These are phyloP conservation scores for Blastocladiella emersonii DNA, from an alignment of 371 early-diverging fungal species.

Conservation along the genomic window DNA sequence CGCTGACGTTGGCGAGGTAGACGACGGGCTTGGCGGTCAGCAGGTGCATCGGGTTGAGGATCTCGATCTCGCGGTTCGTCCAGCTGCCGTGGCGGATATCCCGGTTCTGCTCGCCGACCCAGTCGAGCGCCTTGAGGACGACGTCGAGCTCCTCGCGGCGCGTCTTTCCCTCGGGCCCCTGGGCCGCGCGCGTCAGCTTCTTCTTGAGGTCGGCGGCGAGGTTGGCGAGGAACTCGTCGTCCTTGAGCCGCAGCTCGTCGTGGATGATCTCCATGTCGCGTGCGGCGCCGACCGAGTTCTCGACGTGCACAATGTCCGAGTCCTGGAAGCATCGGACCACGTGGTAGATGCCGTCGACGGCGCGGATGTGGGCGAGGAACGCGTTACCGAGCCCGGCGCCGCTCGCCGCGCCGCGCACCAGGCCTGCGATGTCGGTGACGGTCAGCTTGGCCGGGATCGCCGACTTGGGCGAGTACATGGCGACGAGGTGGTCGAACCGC, in stretches of 20 bases:
- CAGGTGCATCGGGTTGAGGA: slow-evolving; percentile 80
- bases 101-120: slow-evolving; percentile 57
- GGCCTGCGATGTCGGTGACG: slow-evolving; percentile 98
- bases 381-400: slow-evolving; percentile 87
- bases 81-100: slow-evolving; percentile 81
- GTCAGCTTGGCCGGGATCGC: slow-evolving; percentile 69
- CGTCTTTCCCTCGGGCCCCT: slow-evolving; percentile 60
- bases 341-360: slow-evolving; percentile 98
- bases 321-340: slow-evolving; percentile 86
- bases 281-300: slow-evolving; percentile 85
- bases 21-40: slow-evolving; percentile 97
- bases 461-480: slow-evolving; percentile 51
- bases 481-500: slow-evolving; percentile 78
- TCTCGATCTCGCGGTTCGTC: slow-evolving; percentile 80
- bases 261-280: slow-evolving; percentile 95
- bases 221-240: slow-evolving; percentile 72
- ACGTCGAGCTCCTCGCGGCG: slow-evolving; percentile 77
- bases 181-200: neutral
- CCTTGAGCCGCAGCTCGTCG: slow-evolving; percentile 91
- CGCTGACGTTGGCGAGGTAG: slow-evolving; percentile 88
- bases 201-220: slow-evolving; percentile 30
- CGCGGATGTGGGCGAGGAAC: slow-evolving; percentile 92
- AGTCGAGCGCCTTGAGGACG: slow-evolving; percentile 57
- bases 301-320: slow-evolving; percentile 88
- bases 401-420: slow-evolving; percentile 86